These are phyloP conservation scores for Cryphonectria japonica DNA, from an alignment of 2,329 filamentous ascomycete genomes.

Conservation along the genomic window DNA sequence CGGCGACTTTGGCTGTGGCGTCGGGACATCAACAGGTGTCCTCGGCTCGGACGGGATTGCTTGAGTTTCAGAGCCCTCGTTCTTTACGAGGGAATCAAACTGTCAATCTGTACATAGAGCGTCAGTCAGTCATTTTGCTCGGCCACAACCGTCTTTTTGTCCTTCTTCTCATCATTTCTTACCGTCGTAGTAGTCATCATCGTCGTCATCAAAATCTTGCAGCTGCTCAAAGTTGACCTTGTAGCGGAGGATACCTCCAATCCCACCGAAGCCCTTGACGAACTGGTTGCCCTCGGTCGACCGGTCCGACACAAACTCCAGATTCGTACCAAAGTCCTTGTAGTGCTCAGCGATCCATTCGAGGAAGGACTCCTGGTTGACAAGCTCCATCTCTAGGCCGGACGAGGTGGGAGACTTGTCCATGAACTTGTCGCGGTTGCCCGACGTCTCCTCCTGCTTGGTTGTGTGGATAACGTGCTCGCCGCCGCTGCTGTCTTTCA, in stretches of 20 bases:
- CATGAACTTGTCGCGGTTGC: constrained; percentile 81
- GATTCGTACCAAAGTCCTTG: constrained; percentile 92
- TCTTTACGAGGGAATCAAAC: constrained; percentile 80
- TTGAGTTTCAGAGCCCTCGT: constrained; percentile 80
- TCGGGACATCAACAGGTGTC: constrained; percentile 39
- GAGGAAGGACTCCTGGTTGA: constrained; percentile 88
- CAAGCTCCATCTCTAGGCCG: constrained; percentile 95
- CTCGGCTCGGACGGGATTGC: constrained; percentile 46
- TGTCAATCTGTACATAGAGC: constrained; percentile 71
- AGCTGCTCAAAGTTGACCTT: constrained; percentile 99
- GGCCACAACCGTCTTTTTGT: background rate
- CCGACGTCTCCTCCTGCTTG: constrained; percentile 74
- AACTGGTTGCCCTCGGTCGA: constrained; percentile 99
- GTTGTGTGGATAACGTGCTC: constrained; percentile 84
- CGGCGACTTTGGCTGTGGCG: constrained; percentile 47
- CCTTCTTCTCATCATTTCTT: constrained; percentile 31
- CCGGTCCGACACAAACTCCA: constrained; percentile 97
- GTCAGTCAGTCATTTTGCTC: background rate
- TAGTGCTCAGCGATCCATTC: constrained; percentile 99
- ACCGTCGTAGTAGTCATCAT: constrained; percentile 88
- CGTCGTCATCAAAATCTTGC: constrained; percentile 85
- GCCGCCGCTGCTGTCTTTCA: constrained; percentile 76
- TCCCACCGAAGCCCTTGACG: constrained; percentile 98
- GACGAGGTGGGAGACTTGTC: constrained; percentile 74
- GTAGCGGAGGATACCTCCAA: constrained; percentile 96